Percentiles rank a stretch among this genome's conserved stretches.
phyloP scores from a whole-genome alignment of 2,329 filamentous ascomycete species.

The Amauroascus verrucosus region DNA sequence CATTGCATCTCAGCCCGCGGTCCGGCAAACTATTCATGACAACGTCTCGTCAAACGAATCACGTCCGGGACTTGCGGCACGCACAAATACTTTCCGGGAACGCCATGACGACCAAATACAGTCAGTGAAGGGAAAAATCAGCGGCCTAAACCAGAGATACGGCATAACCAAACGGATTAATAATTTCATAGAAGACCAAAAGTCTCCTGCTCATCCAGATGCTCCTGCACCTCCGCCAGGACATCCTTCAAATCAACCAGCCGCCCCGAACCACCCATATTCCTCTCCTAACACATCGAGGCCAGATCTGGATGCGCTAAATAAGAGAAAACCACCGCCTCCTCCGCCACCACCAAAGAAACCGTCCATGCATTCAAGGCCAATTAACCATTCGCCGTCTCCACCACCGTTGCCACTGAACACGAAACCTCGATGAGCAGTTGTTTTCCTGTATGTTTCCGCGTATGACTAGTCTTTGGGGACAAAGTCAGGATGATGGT shows the following conservation, averaged over 20 bases:
- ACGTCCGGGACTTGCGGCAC: background rate
- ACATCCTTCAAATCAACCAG: conserved; percentile 14
- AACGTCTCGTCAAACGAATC: conserved; percentile 43
- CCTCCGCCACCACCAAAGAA: conserved; percentile 52
- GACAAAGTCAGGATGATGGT: background rate
- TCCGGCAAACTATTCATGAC: conserved; percentile 45
- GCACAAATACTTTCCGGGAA: conserved; percentile 3
- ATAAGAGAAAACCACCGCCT: conserved; percentile 43
- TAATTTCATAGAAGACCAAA: conserved; percentile 36
- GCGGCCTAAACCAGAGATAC: conserved; percentile 52
- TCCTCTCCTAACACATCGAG: conserved; percentile 20
- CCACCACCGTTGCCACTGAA: conserved; percentile 49
- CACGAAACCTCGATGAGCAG: conserved; percentile 44
- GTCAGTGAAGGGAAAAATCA: conserved; percentile 48
- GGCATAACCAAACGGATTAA: conserved; percentile 44
- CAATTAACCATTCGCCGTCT: conserved; percentile 24
- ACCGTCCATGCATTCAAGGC: conserved; percentile 36
- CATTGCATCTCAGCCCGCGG: conserved; percentile 26
- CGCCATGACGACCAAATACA: conserved; percentile 54
- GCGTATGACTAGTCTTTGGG: background rate
- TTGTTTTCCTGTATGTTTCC: background rate
- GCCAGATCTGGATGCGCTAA: conserved; percentile 26
- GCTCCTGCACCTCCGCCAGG: conserved; percentile 18
- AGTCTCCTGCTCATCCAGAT: conserved; percentile 23
- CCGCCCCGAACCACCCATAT: conserved; percentile 18